Base-by-base conservation (phyloP, 1,139 yeast species). In the Suhomyces yuchorum region DNA sequence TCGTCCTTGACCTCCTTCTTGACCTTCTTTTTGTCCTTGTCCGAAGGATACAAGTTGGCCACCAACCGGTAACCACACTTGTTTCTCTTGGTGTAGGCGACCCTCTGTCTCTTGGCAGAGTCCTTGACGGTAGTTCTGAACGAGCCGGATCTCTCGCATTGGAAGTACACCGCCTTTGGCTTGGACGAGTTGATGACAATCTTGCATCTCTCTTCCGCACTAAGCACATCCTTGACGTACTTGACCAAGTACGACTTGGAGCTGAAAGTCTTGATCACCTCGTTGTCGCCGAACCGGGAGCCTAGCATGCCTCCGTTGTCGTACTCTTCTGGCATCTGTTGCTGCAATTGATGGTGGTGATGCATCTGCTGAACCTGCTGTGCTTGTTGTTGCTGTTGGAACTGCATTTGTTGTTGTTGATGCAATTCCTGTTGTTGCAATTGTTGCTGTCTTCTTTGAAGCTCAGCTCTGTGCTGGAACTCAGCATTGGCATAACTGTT, bases 41-140 rank as follows among this genome's bases (percentile, higher is more conserved):
- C 77, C 9, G 72, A 68, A 8, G 77, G 76, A 51, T 73, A 73
- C 57, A 75, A 68, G 60, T 76, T 76, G 44, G 81, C 81, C 15
- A 75, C 80, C 52, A 76, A 65, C 47, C 80, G 60, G 62, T 74
- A 76, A 19, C 77, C 78, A 62, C 81, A 76, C 61, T 76, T 76
- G 59, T 71, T 71, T 55, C 81, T 63, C 58, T 76, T 76, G 51
- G 80, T 75, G 62, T 75, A 76, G n/a, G 80, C 81, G 23, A 75
- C 78, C 55, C 81, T 61, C 56, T 76, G 80, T 62, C 81, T 66
- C 62, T 73, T 73, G 40, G 72, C 56, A 12, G 77, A 67, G 52
- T 75, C 80, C 61, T 75, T 75, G 44, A 76, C 81, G 1, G 81
- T 76, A 40, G 81, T 76, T 58, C 81, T 65, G 56, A 75, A 76